Evolutionary conservation across 1,284 basidiomycete species (phyloP).

Genomic region (Mixia osmundae): DNA sequence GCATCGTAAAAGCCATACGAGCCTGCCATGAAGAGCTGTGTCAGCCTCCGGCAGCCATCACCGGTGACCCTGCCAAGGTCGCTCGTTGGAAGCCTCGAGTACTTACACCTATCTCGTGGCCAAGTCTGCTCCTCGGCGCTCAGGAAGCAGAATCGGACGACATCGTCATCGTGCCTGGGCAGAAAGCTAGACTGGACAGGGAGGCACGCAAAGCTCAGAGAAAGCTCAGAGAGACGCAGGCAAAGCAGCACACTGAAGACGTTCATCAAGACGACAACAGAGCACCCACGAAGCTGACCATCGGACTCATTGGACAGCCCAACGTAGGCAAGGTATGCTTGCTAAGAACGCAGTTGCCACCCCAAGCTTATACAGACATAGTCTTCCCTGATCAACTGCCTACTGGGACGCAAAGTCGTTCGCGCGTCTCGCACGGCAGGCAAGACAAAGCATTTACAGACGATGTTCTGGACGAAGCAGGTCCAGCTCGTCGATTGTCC

Average conservation of each 20-base stretch:
- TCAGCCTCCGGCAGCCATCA: slow-evolving; percentile 39
- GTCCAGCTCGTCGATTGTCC: slow-evolving; percentile 56
- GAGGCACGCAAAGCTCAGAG: slow-evolving; percentile 15
- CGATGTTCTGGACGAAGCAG: slow-evolving; percentile 58
- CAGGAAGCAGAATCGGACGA: no score
- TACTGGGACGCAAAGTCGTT: slow-evolving; percentile 60
- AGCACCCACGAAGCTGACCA: slow-evolving; percentile 30
- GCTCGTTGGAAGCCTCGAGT: slow-evolving; percentile 42
- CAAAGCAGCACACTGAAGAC: slow-evolving; percentile 1
- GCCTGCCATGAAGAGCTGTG: slow-evolving; percentile 43
- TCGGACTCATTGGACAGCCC: slow-evolving; percentile 50
- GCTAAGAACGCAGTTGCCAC: neutral
- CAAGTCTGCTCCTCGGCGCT: neutral
- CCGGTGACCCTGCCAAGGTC: slow-evolving; percentile 34
- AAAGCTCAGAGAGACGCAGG: neutral
- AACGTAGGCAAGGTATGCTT: neutral
- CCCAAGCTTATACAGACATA: slow-evolving; percentile 20
- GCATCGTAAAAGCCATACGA: slow-evolving; percentile 41
- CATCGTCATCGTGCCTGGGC: no score
- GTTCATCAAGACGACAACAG: neutral
- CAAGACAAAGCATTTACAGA: slow-evolving; percentile 37
- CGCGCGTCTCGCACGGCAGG: slow-evolving; percentile 71
- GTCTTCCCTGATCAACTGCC: slow-evolving; percentile 65
- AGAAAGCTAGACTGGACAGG: no score
- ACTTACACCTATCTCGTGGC: slow-evolving; percentile 44